These are phyloP conservation scores for Trichothecium roseum DNA, from an alignment of 2,329 filamentous ascomycete species.

Conservation along the genomic window DNA sequence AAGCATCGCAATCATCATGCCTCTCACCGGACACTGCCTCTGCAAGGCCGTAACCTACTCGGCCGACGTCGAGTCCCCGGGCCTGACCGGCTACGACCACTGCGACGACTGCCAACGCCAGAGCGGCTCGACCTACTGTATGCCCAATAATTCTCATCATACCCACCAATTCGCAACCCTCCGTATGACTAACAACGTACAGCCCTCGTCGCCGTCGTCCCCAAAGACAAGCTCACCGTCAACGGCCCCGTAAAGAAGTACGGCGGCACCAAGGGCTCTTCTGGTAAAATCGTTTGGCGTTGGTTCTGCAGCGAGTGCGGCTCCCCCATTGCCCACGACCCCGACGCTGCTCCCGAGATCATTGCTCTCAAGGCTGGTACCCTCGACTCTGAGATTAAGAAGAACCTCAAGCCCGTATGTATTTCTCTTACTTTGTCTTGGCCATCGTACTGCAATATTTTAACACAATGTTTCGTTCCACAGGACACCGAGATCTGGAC, in stretches of 20 bases:
- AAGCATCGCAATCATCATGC: too few relatives aligned
- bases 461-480: conserved; percentile 5
- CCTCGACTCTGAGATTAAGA: conserved; percentile 53
- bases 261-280: conserved; percentile 43
- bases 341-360: conserved; percentile 58
- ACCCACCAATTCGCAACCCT: not conserved
- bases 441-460: conserved; percentile 1
- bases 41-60: conserved; percentile 64
- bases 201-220: conserved; percentile 57
- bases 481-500: conserved; percentile 63
- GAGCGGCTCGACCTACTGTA: conserved; percentile 58
- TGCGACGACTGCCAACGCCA: conserved; percentile 66
- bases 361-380: conserved; percentile 61
- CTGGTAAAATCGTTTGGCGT: conserved; percentile 54
- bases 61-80: conserved; percentile 37
- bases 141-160: conserved; percentile 12
- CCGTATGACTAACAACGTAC: conserved; percentile 1
- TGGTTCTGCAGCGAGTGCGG: conserved; percentile 62
- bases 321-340: conserved; percentile 60
- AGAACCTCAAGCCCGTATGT: conserved; percentile 53
- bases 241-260: conserved; percentile 56
- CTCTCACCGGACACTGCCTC: conserved; percentile 59
- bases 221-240: conserved; percentile 54
- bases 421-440: not conserved
- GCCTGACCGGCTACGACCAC: conserved; percentile 56